Evolutionary conservation across 768 basidiomycete genomes (phyloP).

Genomic region (Lactarius tabidus): DNA sequence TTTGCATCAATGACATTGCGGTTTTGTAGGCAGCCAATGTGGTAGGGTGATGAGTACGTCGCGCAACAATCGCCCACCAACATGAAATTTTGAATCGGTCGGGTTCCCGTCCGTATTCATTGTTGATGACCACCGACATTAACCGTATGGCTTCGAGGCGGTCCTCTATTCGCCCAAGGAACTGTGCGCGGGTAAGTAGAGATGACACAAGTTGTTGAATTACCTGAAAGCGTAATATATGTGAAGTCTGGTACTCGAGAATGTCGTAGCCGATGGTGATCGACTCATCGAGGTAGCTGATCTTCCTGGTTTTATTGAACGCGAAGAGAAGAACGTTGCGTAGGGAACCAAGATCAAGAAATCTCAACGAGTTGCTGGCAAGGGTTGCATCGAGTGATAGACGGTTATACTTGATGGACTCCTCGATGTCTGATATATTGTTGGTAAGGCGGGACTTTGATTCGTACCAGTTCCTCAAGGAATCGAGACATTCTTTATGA

Average conservation of each 20-base stretch:
- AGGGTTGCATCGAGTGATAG: background rate
- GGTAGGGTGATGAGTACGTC: background rate
- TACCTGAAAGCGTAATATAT: background rate
- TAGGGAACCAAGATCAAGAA: background rate
- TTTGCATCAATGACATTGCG: background rate
- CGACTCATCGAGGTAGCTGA: constrained; percentile 10
- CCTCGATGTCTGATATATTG: background rate
- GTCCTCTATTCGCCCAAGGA: background rate
- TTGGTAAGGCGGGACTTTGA: constrained; percentile 4
- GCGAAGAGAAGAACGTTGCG: constrained; percentile 8
- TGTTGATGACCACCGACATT: background rate
- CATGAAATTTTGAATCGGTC: constrained; percentile 6
- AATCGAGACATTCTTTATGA: background rate
- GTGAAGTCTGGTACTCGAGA: background rate
- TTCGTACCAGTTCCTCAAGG: background rate
- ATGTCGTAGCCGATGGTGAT: background rate
- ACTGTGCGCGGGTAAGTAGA: background rate
- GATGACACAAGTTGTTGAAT: background rate
- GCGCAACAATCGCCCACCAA: constrained; percentile 6
- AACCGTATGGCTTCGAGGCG: constrained; percentile 4
- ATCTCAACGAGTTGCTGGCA: background rate
- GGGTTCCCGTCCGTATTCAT: background rate
- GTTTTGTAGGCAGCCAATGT: background rate
- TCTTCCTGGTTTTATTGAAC: background rate
- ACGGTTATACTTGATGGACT: background rate